phyloP scores from a whole-genome alignment of 2,329 filamentous ascomycete genomes.

The Lasiodiplodia sp. region DNA sequence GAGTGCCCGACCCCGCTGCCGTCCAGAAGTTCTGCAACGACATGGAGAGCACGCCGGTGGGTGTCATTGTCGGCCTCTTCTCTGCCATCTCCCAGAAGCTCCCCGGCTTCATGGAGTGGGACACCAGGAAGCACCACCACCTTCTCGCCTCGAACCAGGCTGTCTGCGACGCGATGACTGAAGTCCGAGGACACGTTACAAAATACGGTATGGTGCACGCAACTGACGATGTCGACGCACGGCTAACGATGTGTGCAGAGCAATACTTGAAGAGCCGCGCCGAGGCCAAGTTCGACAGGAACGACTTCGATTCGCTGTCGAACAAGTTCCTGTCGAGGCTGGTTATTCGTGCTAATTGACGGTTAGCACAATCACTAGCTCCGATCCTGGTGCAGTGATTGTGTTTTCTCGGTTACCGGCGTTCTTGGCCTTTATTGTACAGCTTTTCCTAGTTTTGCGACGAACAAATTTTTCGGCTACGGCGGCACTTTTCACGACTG shows the following conservation, averaged over 20 bases:
- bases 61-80: constrained; percentile 95
- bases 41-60: constrained; percentile 95
- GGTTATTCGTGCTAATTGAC: constrained; percentile 88
- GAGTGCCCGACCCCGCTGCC: constrained; percentile 80
- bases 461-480: constrained; percentile 27
- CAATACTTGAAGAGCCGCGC: constrained; percentile 82
- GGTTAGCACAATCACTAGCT: constrained; percentile 27
- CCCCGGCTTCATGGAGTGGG: constrained; percentile 91
- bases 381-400: constrained; percentile 5
- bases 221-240: not conserved
- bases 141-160: constrained; percentile 88
- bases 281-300: constrained; percentile 83
- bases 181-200: constrained; percentile 89
- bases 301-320: constrained; percentile 92
- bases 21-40: constrained; percentile 95
- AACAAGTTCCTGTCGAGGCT: constrained; percentile 98
- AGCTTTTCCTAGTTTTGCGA: constrained; percentile 29
- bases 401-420: constrained; percentile 13
- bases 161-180: constrained; percentile 94
- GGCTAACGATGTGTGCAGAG: constrained; percentile 63
- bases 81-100: constrained; percentile 98
- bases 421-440: constrained; percentile 28
- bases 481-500: constrained; percentile 30
- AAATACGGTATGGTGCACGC: constrained; percentile 79
- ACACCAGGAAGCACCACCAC: constrained; percentile 88